Conservation (phyloP, 257 asterid species). For the Leonotis leonurus region DNA sequence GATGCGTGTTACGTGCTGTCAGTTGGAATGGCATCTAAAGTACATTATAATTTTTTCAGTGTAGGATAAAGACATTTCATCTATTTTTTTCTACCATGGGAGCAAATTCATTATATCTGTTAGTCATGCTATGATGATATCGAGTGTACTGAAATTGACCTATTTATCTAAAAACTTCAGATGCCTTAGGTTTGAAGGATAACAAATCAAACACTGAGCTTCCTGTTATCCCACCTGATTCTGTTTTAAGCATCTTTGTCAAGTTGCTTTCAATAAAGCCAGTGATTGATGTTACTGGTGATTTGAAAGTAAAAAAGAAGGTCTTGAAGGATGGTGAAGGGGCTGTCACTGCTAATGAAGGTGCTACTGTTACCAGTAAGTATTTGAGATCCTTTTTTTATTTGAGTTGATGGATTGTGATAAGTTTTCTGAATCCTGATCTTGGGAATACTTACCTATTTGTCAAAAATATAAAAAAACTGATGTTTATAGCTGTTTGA, state of each 20-base stretch:
- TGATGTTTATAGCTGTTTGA: no score
- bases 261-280: constrained; percentile 50
- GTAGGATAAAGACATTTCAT: constrained; percentile 3
- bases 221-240: constrained; percentile 35
- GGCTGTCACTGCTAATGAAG: constrained; percentile 47
- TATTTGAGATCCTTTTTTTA: constrained; percentile 8
- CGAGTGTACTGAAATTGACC: not conserved
- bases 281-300: constrained; percentile 52
- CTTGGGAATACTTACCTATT: not conserved
- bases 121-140: not conserved
- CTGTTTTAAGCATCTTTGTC: constrained; percentile 39
- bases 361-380: constrained; percentile 63
- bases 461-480: not conserved
- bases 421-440: not conserved
- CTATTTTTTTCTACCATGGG: not conserved
- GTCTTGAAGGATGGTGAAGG: constrained; percentile 63
- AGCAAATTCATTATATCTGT: not conserved
- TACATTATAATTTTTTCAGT: not conserved
- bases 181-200: constrained; percentile 44
- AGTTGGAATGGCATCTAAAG: not conserved
- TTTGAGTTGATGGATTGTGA: not conserved
- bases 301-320: constrained; percentile 54
- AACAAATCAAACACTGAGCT: constrained; percentile 19
- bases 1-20: not conserved
- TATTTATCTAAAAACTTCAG: constrained; percentile 28